Evolutionary conservation across 495 filamentous ascomycete genomes (phyloP).

Genomic region (Hypoxylon cercidicola): DNA sequence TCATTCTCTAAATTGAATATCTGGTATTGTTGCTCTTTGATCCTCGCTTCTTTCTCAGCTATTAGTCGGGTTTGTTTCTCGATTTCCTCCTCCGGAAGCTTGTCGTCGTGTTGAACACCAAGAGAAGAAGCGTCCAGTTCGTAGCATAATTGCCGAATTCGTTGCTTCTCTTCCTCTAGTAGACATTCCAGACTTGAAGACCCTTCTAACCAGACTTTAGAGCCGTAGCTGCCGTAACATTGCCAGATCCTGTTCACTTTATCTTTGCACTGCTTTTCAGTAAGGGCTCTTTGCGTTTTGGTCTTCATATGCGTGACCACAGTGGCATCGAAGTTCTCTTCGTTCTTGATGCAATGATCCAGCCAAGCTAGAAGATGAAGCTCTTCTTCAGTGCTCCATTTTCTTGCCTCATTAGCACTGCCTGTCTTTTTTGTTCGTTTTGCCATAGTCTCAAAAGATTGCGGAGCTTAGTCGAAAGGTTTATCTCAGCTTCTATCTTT

Average conservation of each 20-base stretch:
- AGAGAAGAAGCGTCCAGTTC: not conserved
- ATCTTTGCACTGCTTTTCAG: not conserved
- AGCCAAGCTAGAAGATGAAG: not conserved
- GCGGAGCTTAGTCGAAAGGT: not conserved
- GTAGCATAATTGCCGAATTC: not conserved
- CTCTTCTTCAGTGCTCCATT: not conserved
- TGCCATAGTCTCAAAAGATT: not conserved
- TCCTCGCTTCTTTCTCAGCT: conserved; percentile 3
- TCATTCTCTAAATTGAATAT: conserved; percentile 1
- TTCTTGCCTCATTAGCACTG: not conserved
- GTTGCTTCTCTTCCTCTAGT: not conserved
- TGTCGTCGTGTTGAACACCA: not conserved
- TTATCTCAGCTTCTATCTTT: not conserved
- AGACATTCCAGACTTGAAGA: not conserved
- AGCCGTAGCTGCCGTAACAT: not conserved
- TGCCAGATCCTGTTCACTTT: not conserved
- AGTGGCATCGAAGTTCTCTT: not conserved
- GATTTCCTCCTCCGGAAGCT: not conserved
- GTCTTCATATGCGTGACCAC: not conserved
- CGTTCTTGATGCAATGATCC: not conserved
- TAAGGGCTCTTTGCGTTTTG: not conserved
- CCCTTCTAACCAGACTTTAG: not conserved
- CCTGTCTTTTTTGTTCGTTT: not conserved
- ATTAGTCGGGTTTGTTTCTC: not conserved
- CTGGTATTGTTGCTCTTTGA: not conserved